Conservation (phyloP, 176 grass and related monocot genomes). For the Saccharum officinarum region DNA sequence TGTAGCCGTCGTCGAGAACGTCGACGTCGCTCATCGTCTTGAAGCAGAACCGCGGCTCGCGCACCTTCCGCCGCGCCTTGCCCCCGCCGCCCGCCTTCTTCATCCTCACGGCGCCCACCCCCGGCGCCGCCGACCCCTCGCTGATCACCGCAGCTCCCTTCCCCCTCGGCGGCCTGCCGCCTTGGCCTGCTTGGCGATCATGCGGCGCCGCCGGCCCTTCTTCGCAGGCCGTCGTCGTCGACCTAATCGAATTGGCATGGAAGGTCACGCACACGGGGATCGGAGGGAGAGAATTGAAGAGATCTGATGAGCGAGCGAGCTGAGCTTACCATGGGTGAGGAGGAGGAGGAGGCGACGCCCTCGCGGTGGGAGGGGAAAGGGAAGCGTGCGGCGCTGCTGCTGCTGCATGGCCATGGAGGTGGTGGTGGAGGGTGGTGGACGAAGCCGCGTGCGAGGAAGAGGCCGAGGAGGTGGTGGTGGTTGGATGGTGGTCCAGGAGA, state of each 20-base stretch:
- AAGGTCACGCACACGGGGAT: background rate
- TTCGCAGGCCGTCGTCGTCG: background rate
- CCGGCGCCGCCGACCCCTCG: slow-evolving; percentile 19
- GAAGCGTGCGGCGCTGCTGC: background rate
- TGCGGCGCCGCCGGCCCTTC: background rate
- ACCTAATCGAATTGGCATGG: background rate
- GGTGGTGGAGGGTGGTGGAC: slow-evolving; percentile 21
- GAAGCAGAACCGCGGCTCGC: slow-evolving; percentile 98
- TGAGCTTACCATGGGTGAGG: slow-evolving; percentile 42
- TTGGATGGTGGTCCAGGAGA: slow-evolving; percentile 24
- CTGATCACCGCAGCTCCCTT: background rate
- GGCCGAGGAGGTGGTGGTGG: slow-evolving; percentile 15
- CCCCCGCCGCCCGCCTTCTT: slow-evolving; percentile 45
- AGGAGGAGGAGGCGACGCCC: slow-evolving; percentile 24
- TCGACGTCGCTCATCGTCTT: slow-evolving; percentile 99
- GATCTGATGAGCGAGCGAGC: background rate
- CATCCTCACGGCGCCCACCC: slow-evolving; percentile 56
- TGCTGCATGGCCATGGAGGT: slow-evolving; percentile 1
- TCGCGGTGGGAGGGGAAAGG: slow-evolving; percentile 26
- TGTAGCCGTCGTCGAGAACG: slow-evolving; percentile 97
- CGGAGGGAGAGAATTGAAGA: background rate
- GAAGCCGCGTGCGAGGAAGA: slow-evolving; percentile 23
- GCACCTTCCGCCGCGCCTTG: slow-evolving; percentile 75
- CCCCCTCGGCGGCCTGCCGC: slow-evolving; percentile 8
- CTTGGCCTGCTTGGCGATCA: slow-evolving; percentile 27